Conservation (phyloP, 2,329 filamentous ascomycete genomes). For the Colletotrichum eremochloae region DNA sequence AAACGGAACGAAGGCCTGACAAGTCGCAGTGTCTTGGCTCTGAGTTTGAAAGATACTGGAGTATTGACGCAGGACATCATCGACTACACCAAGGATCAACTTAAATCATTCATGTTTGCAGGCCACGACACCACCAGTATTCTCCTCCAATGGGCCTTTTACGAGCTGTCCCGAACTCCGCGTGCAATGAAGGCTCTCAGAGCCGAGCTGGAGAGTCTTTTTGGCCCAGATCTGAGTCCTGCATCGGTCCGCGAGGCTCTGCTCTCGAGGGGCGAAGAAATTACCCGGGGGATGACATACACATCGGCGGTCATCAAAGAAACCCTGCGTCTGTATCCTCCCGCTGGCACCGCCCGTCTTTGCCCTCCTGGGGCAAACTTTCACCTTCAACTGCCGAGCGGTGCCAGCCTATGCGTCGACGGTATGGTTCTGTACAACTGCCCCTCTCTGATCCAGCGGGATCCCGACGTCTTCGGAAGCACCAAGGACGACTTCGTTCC, state of each 20-base stretch:
- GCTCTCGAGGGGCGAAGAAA: conserved; percentile 47
- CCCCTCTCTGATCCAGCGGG: conserved; percentile 52
- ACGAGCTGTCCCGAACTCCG: conserved; percentile 53
- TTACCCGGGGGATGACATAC: conserved; percentile 52
- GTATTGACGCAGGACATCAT: conserved; percentile 48
- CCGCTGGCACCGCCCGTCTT: conserved; percentile 50
- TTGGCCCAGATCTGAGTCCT: conserved; percentile 50
- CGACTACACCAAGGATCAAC: conserved; percentile 51
- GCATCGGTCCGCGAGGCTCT: conserved; percentile 46
- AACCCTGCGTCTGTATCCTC: conserved; percentile 51
- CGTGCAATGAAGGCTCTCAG: conserved; percentile 47
- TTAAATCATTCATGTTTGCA: conserved; percentile 57
- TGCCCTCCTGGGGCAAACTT: conserved; percentile 47
- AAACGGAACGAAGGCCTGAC: conserved; percentile 26
- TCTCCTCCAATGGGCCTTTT: conserved; percentile 53
- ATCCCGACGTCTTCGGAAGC: conserved; percentile 52
- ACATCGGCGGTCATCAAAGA: conserved; percentile 56
- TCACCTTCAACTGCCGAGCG: conserved; percentile 47
- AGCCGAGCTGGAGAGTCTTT: conserved; percentile 53
- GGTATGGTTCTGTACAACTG: conserved; percentile 53
- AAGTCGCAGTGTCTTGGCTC: conserved; percentile 51
- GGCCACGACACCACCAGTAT: conserved; percentile 58
- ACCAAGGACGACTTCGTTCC: conserved; percentile 54
- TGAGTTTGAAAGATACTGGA: conserved; percentile 50
- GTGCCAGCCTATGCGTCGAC: conserved; percentile 49